Evolutionary conservation across 495 filamentous ascomycete species (phyloP).

Genomic region (Xeromyces bisporus): DNA sequence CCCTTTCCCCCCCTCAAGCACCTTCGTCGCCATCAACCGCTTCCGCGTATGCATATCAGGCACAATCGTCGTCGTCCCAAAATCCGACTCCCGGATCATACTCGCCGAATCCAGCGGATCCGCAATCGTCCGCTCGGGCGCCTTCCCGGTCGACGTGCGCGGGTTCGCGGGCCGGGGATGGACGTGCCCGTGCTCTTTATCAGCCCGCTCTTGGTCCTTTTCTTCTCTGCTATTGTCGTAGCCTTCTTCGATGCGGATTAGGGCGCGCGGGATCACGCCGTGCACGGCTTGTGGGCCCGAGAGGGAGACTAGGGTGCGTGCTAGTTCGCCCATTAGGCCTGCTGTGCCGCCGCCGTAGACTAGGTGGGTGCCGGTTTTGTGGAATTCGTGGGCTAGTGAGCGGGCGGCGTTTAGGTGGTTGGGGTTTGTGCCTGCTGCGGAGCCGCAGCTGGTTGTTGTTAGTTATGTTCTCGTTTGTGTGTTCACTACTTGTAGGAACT

Average conservation of each 20-base stretch:
- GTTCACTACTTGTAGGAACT: no score
- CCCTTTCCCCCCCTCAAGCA: constrained; percentile 62
- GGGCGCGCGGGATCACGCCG: constrained; percentile 76
- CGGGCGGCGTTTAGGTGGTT: constrained; percentile 58
- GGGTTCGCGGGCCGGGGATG: no score
- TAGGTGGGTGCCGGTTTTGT: constrained; percentile 55
- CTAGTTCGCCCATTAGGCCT: constrained; percentile 87
- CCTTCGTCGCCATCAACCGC: constrained; percentile 74
- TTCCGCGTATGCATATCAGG: constrained; percentile 93
- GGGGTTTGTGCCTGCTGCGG: constrained; percentile 51
- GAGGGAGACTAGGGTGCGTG: constrained; percentile 69
- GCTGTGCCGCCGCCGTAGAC: constrained; percentile 92
- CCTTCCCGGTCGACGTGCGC: constrained; percentile 15
- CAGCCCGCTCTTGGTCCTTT: constrained; percentile 1
- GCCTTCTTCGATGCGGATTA: constrained; percentile 65
- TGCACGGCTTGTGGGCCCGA: constrained; percentile 71
- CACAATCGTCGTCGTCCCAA: constrained; percentile 73
- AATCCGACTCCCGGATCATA: constrained; percentile 50
- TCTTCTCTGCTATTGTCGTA: constrained; percentile 20
- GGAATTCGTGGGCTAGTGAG: constrained; percentile 56
- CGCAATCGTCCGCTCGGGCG: constrained; percentile 18
- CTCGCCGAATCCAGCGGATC: constrained; percentile 14
- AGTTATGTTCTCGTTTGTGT: no score
- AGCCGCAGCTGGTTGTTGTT: constrained; percentile 42
- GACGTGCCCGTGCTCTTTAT: constrained; percentile 1